Percentiles rank a stretch among this genome's conserved stretches.
Evolutionary conservation across 192 early-diverging fungal genomes (phyloP).

Genomic region (Funneliformis mosseae): DNA sequence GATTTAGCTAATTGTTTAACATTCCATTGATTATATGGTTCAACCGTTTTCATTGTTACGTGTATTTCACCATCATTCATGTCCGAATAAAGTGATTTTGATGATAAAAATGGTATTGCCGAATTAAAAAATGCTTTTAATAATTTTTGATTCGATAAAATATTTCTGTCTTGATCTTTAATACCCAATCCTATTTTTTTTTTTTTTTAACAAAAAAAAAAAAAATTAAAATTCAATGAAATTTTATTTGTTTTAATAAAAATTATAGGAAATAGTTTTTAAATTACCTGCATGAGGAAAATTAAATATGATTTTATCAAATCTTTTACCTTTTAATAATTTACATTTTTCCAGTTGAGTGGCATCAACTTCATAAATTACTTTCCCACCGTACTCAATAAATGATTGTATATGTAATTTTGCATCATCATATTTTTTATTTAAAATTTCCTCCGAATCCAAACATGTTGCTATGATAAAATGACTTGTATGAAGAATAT

Average conservation of each 20-base stretch:
- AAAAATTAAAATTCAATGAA: neutral
- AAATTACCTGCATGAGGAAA: constrained; percentile 88
- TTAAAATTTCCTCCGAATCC: constrained; percentile 68
- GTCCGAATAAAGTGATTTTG: constrained; percentile 38
- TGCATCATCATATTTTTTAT: constrained; percentile 78
- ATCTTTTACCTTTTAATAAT: constrained; percentile 59
- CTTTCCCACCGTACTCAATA: constrained; percentile 60
- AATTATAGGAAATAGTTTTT: no score
- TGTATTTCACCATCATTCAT: constrained; percentile 66
- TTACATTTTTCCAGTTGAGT: constrained; percentile 64
- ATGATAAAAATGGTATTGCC: constrained; percentile 55
- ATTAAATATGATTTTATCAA: constrained; percentile 90
- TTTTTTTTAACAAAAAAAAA: neutral
- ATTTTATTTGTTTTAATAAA: no score
- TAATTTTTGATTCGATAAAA: constrained; percentile 76
- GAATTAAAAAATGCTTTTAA: constrained; percentile 66
- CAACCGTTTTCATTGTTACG: constrained; percentile 81
- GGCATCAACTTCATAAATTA: constrained; percentile 80
- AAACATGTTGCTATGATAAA: constrained; percentile 74
- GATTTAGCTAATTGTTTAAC: constrained; percentile 74
- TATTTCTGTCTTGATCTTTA: constrained; percentile 89
- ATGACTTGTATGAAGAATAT: constrained; percentile 56
- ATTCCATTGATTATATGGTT: constrained; percentile 89
- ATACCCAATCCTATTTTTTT: constrained; percentile 69
- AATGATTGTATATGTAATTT: constrained; percentile 67